Conservation (phyloP, 2,329 filamentous ascomycete genomes). For the Raffaelea ambrosiae region DNA sequence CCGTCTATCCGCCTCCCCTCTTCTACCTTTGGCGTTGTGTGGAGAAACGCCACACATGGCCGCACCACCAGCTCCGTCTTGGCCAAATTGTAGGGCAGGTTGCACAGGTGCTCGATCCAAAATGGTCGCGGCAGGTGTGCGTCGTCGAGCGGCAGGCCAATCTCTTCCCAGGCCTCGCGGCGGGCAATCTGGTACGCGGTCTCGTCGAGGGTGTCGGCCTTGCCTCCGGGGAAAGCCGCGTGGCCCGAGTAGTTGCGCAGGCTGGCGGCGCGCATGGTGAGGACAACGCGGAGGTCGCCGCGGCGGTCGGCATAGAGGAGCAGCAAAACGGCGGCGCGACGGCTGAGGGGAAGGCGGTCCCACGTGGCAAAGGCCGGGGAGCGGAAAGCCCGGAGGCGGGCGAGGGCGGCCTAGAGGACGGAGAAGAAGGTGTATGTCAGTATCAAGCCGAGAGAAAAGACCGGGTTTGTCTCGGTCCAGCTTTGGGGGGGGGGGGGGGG, state of each 20-base stretch:
- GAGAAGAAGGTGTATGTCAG: not conserved
- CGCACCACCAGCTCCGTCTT: constrained; percentile 66
- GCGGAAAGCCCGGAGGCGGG: constrained; percentile 51
- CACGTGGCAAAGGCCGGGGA: constrained; percentile 54
- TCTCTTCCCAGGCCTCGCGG: constrained; percentile 87
- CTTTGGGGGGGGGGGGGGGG: constrained; percentile 51
- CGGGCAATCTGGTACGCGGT: constrained; percentile 76
- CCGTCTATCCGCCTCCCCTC: constrained; percentile 15
- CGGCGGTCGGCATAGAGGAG: constrained; percentile 77
- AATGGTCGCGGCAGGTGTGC: constrained; percentile 64
- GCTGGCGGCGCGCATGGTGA: constrained; percentile 58
- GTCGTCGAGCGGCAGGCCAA: constrained; percentile 72
- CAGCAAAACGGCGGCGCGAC: constrained; percentile 79
- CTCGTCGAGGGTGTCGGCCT: constrained; percentile 49
- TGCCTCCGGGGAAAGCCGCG: constrained; percentile 77
- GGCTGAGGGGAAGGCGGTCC: constrained; percentile 51
- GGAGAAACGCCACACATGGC: constrained; percentile 71
- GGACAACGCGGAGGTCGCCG: constrained; percentile 67
- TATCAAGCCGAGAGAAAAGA: not conserved
- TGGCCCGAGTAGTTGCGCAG: constrained; percentile 70
- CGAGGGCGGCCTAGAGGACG: constrained; percentile 42
- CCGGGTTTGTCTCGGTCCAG: too few relatives aligned
- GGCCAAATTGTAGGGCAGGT: constrained; percentile 68
- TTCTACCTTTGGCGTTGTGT: constrained; percentile 24
- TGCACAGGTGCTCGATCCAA: constrained; percentile 77